Evolutionary conservation across 139 green algal genomes (phyloP).

Genomic region (Haematococcus sp.): DNA sequence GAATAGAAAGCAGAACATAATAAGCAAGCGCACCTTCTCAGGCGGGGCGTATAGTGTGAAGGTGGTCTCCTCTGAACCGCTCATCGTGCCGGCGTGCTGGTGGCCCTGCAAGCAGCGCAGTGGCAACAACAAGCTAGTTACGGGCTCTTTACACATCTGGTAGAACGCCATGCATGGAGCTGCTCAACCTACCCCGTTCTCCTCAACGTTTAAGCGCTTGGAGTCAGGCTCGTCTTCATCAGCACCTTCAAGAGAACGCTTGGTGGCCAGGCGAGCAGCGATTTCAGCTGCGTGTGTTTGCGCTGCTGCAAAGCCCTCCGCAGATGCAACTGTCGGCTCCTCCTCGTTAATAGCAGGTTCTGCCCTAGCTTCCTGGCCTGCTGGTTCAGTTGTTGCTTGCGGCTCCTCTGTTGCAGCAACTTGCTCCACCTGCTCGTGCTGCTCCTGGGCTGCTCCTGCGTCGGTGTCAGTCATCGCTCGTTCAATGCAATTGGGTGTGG

Average conservation of each 20-base stretch:
- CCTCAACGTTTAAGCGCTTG: constrained; percentile 1
- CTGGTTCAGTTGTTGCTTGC: too few relatives aligned
- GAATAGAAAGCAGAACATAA: constrained; percentile 10
- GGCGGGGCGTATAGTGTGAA: background rate
- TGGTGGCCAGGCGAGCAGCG: background rate
- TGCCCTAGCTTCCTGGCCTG: too few relatives aligned
- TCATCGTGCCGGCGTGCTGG: constrained; percentile 21
- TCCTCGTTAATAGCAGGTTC: too few relatives aligned
- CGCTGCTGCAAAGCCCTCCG: background rate
- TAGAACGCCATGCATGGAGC: background rate
- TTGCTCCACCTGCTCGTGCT: too few relatives aligned
- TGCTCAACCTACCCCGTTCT: background rate
- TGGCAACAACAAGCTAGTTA: too few relatives aligned
- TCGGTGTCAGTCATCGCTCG: too few relatives aligned
- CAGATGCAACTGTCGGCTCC: too few relatives aligned
- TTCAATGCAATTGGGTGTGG: too few relatives aligned
- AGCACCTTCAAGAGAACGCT: background rate
- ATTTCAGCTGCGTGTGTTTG: background rate
- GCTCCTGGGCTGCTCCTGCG: too few relatives aligned
- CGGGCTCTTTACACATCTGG: too few relatives aligned
- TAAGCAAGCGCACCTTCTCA: constrained; percentile 17
- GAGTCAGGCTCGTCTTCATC: constrained; percentile 19
- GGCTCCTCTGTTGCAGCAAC: too few relatives aligned
- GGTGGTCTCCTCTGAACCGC: background rate
- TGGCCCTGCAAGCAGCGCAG: background rate